A percentile compares a stretch with the other conserved stretches of the same genome.
Evolutionary conservation across 148 eudicot species (phyloP).

Genomic region (Rhododendron kiyosumense): DNA sequence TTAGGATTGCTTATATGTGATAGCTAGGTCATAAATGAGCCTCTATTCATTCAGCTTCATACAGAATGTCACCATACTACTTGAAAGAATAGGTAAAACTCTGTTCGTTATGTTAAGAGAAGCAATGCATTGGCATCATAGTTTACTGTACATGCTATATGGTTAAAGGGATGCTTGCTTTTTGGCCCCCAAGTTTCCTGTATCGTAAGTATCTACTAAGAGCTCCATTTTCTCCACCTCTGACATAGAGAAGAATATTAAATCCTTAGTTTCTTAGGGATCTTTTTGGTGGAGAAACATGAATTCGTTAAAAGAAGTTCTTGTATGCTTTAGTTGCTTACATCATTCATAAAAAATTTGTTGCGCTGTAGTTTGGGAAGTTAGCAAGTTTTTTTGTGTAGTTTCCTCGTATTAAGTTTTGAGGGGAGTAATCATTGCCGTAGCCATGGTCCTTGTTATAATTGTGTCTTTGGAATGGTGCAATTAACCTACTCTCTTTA

Average conservation of each 20-base stretch:
- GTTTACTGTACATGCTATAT: not conserved
- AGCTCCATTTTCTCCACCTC: not conserved
- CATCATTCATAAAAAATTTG: not conserved
- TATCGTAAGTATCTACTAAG: not conserved
- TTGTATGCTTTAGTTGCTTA: not conserved
- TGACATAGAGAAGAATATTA: not conserved
- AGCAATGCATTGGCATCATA: not conserved
- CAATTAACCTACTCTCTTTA: not conserved
- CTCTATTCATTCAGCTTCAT: not conserved
- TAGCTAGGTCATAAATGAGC: not conserved
- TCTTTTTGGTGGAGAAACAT: not conserved
- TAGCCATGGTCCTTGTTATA: not conserved
- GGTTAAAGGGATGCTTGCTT: not conserved
- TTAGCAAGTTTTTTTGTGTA: not conserved
- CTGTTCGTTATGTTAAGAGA: not conserved
- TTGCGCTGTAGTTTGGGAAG: not conserved
- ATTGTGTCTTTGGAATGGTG: not conserved
- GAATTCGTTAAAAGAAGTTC: not conserved
- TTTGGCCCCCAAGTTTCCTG: not conserved
- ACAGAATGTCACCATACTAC: not conserved
- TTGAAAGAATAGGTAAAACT: not conserved
- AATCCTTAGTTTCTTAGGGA: not conserved
- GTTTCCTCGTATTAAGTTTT: not conserved
- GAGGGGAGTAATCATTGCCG: not conserved
- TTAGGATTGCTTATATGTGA: not conserved